Base-by-base conservation (phyloP, 140 eudicot species). In the Oenanthe javanica region DNA sequence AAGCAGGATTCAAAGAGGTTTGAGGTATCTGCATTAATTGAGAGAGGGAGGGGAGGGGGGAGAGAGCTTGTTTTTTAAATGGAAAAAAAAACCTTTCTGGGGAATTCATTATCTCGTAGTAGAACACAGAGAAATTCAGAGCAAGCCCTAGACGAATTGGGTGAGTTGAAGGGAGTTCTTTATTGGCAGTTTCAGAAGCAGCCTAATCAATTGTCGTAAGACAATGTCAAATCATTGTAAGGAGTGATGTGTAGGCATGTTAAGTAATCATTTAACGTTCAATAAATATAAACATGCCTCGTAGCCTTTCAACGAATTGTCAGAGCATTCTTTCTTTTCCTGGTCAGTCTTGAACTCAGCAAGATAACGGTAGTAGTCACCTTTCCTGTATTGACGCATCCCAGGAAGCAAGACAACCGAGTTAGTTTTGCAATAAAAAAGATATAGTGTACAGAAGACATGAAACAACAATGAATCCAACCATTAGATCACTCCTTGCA, bases 91-190 rank as follows among this genome's bases (percentile, higher is more conserved):
- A 40, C 96, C 93, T 91, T 51, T 91, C 96, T 0, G 96, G 90
- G 45, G 96, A 91, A 80, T 91, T 91, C 96, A 91, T 87, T 48
- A 91, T 91, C 79, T 91, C 96, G 72, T 91, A 91, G 83, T 91
- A 89, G 83, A 91, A 91, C 80, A 91, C 96, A 38, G 96, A 91
- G 88, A 87, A 91, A 86, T 91, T 91, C 75, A 91, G 89, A 54
- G 96, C 96, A 79, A 91, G 87, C 69, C 96, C 96, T 74, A 91
- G 90, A 55, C 96, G 93, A 64, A 91, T 87, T 79, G 93, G 93
- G 84, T 91, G 96, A 72, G 93, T 91, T 69, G 96, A 91, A 84
- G 96, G 96, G 47, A 91, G 93, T 59, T 91, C 93, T 54, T 89
- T 86, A 75, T 80, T 91, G 74, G 96, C 96, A 72, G 93, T 86